phyloP scores from a whole-genome alignment of 2,329 filamentous ascomycete species.

The Sordariomycetes sp. region DNA sequence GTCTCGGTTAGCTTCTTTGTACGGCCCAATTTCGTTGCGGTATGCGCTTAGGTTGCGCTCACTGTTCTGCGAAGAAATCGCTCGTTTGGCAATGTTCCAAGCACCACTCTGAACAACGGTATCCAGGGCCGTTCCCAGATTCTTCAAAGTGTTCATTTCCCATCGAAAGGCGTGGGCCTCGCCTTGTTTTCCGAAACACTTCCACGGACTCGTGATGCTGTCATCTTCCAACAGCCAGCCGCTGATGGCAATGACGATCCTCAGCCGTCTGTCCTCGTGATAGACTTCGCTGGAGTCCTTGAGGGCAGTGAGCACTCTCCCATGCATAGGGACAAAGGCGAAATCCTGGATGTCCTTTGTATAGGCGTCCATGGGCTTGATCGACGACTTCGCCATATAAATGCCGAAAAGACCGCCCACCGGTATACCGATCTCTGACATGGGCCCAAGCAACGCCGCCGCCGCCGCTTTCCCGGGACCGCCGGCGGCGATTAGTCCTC shows the following conservation, averaged over 20 bases:
- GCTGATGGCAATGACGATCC: slow-evolving; percentile 72
- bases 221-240: slow-evolving; percentile 70
- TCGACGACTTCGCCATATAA: slow-evolving; percentile 75
- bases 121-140: slow-evolving; percentile 67
- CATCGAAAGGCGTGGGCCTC: slow-evolving; percentile 79
- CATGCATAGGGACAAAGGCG: slow-evolving; percentile 66
- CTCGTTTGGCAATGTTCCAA: slow-evolving; percentile 59
- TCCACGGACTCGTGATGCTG: slow-evolving; percentile 63
- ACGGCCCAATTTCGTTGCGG: neutral
- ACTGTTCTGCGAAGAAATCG: slow-evolving; percentile 36
- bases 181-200: slow-evolving; percentile 56
- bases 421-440: slow-evolving; percentile 69
- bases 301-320: slow-evolving; percentile 24
- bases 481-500: neutral
- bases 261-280: slow-evolving; percentile 54
- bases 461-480: slow-evolving; percentile 45
- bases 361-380: slow-evolving; percentile 82
- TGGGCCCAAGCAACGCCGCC: slow-evolving; percentile 52
- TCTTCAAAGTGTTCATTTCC: slow-evolving; percentile 68
- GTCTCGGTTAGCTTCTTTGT: slow-evolving; percentile 11
- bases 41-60: slow-evolving; percentile 15
- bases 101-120: slow-evolving; percentile 68
- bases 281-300: slow-evolving; percentile 39
- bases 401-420: slow-evolving; percentile 85
- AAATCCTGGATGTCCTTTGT: slow-evolving; percentile 81